Evolutionary conservation across 2,329 filamentous ascomycete genomes (phyloP).

Genomic region (Ceratocystis harringtonii): DNA sequence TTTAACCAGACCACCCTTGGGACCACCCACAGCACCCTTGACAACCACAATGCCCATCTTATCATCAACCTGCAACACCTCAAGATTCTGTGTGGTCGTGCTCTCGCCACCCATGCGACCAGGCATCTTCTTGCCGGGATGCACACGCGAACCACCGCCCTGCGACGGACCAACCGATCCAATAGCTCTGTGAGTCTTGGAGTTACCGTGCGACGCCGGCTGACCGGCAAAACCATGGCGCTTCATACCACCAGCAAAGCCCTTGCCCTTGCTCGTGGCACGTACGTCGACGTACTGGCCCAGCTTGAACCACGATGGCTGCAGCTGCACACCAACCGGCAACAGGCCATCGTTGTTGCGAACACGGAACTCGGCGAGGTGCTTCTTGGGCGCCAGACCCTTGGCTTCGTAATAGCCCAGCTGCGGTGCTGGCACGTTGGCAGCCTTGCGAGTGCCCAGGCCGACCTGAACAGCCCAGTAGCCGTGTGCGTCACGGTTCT

Average conservation of each 20-base stretch:
- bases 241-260: slow-evolving; percentile 98
- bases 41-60: slow-evolving; percentile 79
- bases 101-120: slow-evolving; percentile 85
- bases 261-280: slow-evolving; percentile 68
- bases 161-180: slow-evolving; percentile 82
- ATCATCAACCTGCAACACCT: slow-evolving; percentile 73
- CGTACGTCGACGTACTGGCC: slow-evolving; percentile 84
- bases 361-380: slow-evolving; percentile 79
- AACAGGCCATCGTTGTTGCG: slow-evolving; percentile 56
- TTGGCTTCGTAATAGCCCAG: slow-evolving; percentile 78
- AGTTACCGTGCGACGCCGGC: slow-evolving; percentile 86
- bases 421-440: slow-evolving; percentile 66
- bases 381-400: slow-evolving; percentile 67
- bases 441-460: slow-evolving; percentile 54
- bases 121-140: slow-evolving; percentile 96
- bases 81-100: slow-evolving; percentile 82
- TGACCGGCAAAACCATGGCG: slow-evolving; percentile 80
- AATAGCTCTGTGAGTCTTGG: slow-evolving; percentile 80
- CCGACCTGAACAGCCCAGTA: slow-evolving; percentile 94
- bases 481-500: slow-evolving; percentile 65
- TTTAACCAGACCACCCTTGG: slow-evolving; percentile 71
- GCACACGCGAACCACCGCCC: slow-evolving; percentile 78
- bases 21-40: slow-evolving; percentile 72
- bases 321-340: slow-evolving; percentile 58
- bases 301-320: slow-evolving; percentile 78